These are phyloP conservation scores for Xylaria cubensis DNA, from an alignment of 495 filamentous ascomycete species.

Conservation along the genomic window DNA sequence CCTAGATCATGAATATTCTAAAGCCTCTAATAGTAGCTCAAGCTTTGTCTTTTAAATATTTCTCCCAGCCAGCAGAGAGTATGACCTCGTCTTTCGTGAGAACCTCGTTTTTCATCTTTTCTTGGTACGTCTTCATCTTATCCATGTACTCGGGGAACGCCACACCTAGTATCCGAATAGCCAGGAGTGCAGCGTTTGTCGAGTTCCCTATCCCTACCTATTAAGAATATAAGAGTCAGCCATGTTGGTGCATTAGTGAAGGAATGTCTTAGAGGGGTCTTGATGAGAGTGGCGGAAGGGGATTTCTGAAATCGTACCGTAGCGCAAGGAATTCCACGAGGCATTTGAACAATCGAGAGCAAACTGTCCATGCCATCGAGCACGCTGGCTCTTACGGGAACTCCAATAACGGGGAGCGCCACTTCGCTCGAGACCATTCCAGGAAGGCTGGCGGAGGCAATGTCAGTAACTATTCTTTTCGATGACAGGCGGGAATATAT, in stretches of 20 bases:
- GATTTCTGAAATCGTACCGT: slow-evolving; percentile 38
- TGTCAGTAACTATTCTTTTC: slow-evolving; percentile 4
- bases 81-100: slow-evolving; percentile 70
- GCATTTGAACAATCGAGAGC: slow-evolving; percentile 94
- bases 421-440: slow-evolving; percentile 88
- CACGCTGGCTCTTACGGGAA: slow-evolving; percentile 86
- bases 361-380: slow-evolving; percentile 90
- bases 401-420: slow-evolving; percentile 88
- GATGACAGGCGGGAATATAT: background rate
- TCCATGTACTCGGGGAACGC: slow-evolving; percentile 64
- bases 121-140: slow-evolving; percentile 71
- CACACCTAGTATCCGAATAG: slow-evolving; percentile 81
- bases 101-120: slow-evolving; percentile 67
- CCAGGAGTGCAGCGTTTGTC: slow-evolving; percentile 88
- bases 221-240: slow-evolving; percentile 8
- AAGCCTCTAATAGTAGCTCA: slow-evolving; percentile 23
- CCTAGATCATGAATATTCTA: slow-evolving; percentile 13
- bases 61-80: slow-evolving; percentile 70
- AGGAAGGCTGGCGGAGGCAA: slow-evolving; percentile 9
- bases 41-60: slow-evolving; percentile 57
- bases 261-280: background rate
- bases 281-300: background rate
- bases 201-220: slow-evolving; percentile 91
- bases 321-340: slow-evolving; percentile 52
- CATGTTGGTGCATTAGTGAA: background rate